Conservation (phyloP, 768 basidiomycete genomes). For the Boletus reticulatus region DNA sequence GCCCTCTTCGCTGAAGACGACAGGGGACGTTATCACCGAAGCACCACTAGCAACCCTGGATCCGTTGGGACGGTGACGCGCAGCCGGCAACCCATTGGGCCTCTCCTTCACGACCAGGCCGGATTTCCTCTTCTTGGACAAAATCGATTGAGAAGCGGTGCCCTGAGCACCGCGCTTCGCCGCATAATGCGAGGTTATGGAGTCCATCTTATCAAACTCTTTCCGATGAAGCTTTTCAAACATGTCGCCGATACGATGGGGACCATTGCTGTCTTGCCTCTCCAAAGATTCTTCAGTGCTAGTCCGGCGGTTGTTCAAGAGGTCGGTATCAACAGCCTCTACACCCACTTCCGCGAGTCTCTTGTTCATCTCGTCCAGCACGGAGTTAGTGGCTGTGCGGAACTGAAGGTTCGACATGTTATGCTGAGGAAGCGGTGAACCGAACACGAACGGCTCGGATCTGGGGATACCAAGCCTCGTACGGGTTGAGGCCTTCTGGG, state of each 20-base stretch:
- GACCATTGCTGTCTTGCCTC: slow-evolving; percentile 23
- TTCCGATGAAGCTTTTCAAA: slow-evolving; percentile 63
- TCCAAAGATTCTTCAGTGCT: slow-evolving; percentile 1
- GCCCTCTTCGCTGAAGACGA: slow-evolving; percentile 55
- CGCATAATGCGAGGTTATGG: slow-evolving; percentile 57
- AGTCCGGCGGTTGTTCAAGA: slow-evolving; percentile 37
- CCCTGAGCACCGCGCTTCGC: slow-evolving; percentile 34
- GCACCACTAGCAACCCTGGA: slow-evolving; percentile 25
- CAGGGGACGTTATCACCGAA: slow-evolving; percentile 43
- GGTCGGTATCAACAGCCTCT: slow-evolving; percentile 42
- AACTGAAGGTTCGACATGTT: slow-evolving; percentile 66
- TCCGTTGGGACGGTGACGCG: slow-evolving; percentile 23
- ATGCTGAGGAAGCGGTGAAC: slow-evolving; percentile 68
- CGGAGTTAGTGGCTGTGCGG: slow-evolving; percentile 59
- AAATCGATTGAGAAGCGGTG: slow-evolving; percentile 17
- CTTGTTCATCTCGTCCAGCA: slow-evolving; percentile 81
- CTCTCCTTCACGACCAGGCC: slow-evolving; percentile 43
- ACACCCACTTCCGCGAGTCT: slow-evolving; percentile 60
- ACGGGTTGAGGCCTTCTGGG: slow-evolving; percentile 13
- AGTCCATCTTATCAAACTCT: slow-evolving; percentile 75
- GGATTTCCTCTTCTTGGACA: slow-evolving; percentile 47
- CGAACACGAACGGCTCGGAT: slow-evolving; percentile 67
- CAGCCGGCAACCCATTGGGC: slow-evolving; percentile 2
- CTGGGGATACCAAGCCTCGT: slow-evolving; percentile 22
- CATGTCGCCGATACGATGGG: slow-evolving; percentile 27